Base-by-base conservation (phyloP, 2,329 filamentous ascomycete genomes). In the Exophiala sp. region DNA sequence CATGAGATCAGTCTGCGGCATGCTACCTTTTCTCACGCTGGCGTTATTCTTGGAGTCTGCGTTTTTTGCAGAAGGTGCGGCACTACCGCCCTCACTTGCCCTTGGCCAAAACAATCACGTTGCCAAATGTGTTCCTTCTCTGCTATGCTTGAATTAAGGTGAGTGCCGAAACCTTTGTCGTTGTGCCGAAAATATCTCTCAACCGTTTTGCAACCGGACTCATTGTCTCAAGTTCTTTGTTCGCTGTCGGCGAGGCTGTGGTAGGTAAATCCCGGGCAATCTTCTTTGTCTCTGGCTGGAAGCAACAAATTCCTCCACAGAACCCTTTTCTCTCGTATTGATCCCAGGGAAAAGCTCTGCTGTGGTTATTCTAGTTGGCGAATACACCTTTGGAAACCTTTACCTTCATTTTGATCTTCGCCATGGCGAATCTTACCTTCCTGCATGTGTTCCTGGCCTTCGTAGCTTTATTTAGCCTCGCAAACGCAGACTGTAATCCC, bases 401-500 rank as follows among this genome's bases (percentile, higher is more conserved):
- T 21, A 36, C 14, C 21, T 43, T 35, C 29, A 5, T 32, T 16
- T 46, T 7, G 12, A 55, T 21, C 11, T 24, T 43, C 41, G 2
- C 20, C 10, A 43, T 58, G 55, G 45, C 47, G 40, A 18, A 44
- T 35, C 45, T 50, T 24, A 5, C 16, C 18, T 52, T 46, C 14
- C 33, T 52, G 3, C 36, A 44, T 47, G 35, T 48, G 16, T 35
- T 45, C 5, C 36, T 59, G 18, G 39, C 42, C 24, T 11, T 50
- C 10, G 20, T 29, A 9, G 32, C 39, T 38, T 29, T 52, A 34
- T 16, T 52, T 29, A 29, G 49, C 35, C 32, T 41, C 20, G 45
- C 45, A 12, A 53, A 29, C 16, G 54, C 54, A 46, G 47, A 53
- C 8, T 60, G 57, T 29, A 55, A 60, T 41, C 58, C 58, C 24